Conservation (phyloP, 2,329 filamentous ascomycete species). For the Exophiala lecanii-corni region DNA sequence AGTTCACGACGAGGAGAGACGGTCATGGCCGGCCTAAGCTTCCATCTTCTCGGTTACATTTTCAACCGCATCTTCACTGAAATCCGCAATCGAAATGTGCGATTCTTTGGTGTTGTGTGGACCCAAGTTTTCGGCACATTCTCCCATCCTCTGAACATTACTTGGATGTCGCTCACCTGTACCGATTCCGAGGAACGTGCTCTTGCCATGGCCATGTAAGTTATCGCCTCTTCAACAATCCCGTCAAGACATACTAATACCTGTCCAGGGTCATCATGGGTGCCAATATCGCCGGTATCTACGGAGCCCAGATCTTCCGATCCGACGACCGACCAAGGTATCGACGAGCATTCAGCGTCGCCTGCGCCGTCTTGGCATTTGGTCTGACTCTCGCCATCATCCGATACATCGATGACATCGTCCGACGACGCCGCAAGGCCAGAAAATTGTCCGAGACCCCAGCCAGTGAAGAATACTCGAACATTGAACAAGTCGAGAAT, state of each 20-base stretch:
- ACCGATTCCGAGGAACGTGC: slow-evolving; percentile 55
- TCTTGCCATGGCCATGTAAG: slow-evolving; percentile 55
- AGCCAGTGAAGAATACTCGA: not conserved
- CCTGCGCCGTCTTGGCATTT: slow-evolving; percentile 42
- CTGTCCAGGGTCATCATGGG: slow-evolving; percentile 52
- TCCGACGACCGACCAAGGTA: slow-evolving; percentile 49
- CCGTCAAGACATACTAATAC: not conserved
- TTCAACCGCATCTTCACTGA: slow-evolving; percentile 53
- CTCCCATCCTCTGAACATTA: slow-evolving; percentile 54
- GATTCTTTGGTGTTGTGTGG: slow-evolving; percentile 54
- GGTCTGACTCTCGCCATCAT: slow-evolving; percentile 40
- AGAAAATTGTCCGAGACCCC: not conserved
- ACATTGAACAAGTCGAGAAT: not conserved
- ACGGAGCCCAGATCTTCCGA: slow-evolving; percentile 58
- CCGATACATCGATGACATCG: slow-evolving; percentile 42
- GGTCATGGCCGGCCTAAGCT: slow-evolving; percentile 46
- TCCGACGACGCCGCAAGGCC: slow-evolving; percentile 22
- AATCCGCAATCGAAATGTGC: slow-evolving; percentile 37
- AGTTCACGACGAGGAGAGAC: slow-evolving; percentile 50
- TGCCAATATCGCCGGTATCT: slow-evolving; percentile 58
- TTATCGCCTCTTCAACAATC: not conserved
- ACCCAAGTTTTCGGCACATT: slow-evolving; percentile 48
- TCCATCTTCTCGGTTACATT: slow-evolving; percentile 49
- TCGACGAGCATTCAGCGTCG: slow-evolving; percentile 47
- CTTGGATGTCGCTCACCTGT: slow-evolving; percentile 56